phyloP scores from a whole-genome alignment of 2,329 filamentous ascomycete genomes.

The Dactylellina leptospora region DNA sequence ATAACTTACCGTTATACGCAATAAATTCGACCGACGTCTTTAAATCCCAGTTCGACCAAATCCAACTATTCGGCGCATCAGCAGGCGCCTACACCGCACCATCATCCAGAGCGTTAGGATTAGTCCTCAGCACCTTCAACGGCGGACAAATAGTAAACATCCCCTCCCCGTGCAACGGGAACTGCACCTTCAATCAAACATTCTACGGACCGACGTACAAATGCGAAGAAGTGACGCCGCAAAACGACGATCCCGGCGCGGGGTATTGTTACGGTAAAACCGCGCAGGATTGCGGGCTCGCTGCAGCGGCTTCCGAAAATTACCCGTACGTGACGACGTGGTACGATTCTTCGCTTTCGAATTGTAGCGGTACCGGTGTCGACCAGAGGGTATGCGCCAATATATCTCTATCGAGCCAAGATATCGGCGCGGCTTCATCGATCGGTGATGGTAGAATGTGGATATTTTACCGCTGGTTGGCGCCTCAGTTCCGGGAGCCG shows the following conservation, averaged over 20 bases:
- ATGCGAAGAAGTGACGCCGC: conserved; percentile 13
- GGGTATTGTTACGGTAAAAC: not conserved
- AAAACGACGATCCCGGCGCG: conserved; percentile 6
- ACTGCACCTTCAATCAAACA: conserved; percentile 23
- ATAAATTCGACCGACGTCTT: not conserved
- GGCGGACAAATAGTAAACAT: conserved; percentile 4
- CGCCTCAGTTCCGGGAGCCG: conserved; percentile 1
- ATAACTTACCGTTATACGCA: not conserved
- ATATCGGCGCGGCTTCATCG: not conserved
- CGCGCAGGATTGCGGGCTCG: not conserved
- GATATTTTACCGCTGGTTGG: conserved; percentile 20
- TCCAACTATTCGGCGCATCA: not conserved
- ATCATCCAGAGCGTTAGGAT: conserved; percentile 12
- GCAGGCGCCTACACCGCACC: not conserved
- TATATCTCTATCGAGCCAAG: not conserved
- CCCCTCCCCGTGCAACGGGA: conserved; percentile 9
- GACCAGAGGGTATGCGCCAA: not conserved
- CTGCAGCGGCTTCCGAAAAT: not conserved
- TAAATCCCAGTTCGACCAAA: conserved; percentile 2
- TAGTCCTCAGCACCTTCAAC: conserved; percentile 11
- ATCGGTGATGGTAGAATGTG: conserved; percentile 4
- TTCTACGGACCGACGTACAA: conserved; percentile 8
- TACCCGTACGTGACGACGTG: conserved; percentile 3
- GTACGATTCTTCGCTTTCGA: not conserved
- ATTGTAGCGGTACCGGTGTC: conserved; percentile 4